These are phyloP conservation scores for Tetracentron sinense DNA, from an alignment of 164 flowering plant species.

Conservation along the genomic window DNA sequence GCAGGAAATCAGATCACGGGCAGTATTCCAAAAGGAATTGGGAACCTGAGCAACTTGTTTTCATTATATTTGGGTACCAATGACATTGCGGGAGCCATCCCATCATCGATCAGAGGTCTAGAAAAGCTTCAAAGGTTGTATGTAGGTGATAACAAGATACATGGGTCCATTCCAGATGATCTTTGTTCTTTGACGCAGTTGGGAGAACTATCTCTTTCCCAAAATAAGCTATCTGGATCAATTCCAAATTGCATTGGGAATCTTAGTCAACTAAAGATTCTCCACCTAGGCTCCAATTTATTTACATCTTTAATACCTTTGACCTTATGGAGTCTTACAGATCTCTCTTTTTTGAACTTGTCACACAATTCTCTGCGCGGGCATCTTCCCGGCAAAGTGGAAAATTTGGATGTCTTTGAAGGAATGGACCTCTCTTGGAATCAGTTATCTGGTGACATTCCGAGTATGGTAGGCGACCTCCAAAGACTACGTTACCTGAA, in stretches of 20 bases:
- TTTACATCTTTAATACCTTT: slow-evolving; percentile 15
- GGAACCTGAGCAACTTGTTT: slow-evolving; percentile 23
- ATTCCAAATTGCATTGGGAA: slow-evolving; percentile 16
- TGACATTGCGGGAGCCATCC: slow-evolving; percentile 23
- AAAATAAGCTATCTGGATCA: slow-evolving; percentile 20
- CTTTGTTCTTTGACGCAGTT: slow-evolving; percentile 12
- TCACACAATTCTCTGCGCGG: slow-evolving; percentile 17
- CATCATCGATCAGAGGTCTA: slow-evolving; percentile 16
- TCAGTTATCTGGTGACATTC: slow-evolving; percentile 12
- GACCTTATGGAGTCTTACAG: slow-evolving; percentile 13
- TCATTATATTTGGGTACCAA: slow-evolving; percentile 11
- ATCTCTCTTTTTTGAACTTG: slow-evolving; percentile 13
- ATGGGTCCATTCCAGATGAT: slow-evolving; percentile 17
- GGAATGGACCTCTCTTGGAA: slow-evolving; percentile 12
- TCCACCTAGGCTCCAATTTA: slow-evolving; percentile 13
- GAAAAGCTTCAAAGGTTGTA: slow-evolving; percentile 15
- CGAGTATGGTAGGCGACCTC: slow-evolving; percentile 14
- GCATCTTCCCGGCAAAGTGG: slow-evolving; percentile 8
- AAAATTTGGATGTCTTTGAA: slow-evolving; percentile 7
- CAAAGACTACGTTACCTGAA: slow-evolving; percentile 12
- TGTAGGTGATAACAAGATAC: slow-evolving; percentile 9
- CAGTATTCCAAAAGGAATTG: slow-evolving; percentile 29
- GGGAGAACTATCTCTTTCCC: slow-evolving; percentile 4
- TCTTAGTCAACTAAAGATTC: slow-evolving; percentile 9
- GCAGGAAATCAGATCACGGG: slow-evolving; percentile 15